Evolutionary conservation across 805 yeast species (phyloP), one percentile per base, ranked within the genome.

Genomic region (Candida broadrunensis): DNA sequence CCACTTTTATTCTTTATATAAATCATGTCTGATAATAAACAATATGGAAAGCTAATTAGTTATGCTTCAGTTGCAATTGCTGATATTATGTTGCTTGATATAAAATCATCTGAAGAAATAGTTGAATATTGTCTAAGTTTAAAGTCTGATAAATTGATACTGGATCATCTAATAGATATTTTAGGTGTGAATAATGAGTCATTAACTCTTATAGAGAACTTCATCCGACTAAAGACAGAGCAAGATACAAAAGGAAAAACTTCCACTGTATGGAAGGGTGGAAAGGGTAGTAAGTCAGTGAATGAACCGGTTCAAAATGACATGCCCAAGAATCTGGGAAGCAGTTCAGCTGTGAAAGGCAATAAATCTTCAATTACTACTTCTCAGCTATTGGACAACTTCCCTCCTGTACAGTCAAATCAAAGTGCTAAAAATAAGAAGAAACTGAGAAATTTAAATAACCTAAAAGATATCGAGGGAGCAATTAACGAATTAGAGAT

Each of bases 391-490:
- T 46, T 78, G 21, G 30, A 31, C n/a, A 31, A 27, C 25, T 74
- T 73, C 0, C 52, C 64, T 15, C 50, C 57, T 32, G 37, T 36
- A 42, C 45, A 25, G 50, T 43, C 46, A 42, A 49, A 33, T 16
- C 42, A 54, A 49, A 60, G 52, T 44, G 56, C 49, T 45, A 69
- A 63, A 55, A n/a, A n/a, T n/a, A 72, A 60, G 59, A 71, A 65
- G 46, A 29, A 15, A 15, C 9, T 15, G 7, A 29, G 12, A 11
- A 80, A 75, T 52, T 57, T 81, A 6, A 81, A 77, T 30, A 74
- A 78, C 19, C 56, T 85, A 40, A 70, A 78, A 36, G 91, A 85
- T 43, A 72, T 85, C 6, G 89, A 85, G 43, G 77, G 79, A 1
- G 81, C 81, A 0, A 61, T 85, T 33, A 62, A 69, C 46, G 73